Evolutionary conservation across 2,329 filamentous ascomycete species (phyloP).

Genomic region (Nemania diffusa): DNA sequence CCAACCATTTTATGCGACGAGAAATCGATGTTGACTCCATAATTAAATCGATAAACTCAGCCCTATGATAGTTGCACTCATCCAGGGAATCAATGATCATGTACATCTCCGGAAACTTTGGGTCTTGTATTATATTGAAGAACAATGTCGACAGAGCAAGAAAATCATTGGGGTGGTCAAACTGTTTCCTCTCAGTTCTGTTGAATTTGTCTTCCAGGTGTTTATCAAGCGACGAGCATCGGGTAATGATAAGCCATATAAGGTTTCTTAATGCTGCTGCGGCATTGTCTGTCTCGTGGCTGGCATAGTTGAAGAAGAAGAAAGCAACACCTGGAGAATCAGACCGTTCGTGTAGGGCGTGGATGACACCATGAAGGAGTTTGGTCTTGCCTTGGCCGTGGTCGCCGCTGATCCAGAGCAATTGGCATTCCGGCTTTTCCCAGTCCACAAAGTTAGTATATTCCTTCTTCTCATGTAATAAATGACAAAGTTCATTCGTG

Average conservation of each 20-base stretch:
- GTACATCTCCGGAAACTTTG: not conserved
- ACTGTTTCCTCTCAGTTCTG: not conserved
- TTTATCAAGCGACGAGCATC: not conserved
- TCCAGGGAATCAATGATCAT: not conserved
- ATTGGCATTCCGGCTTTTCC: not conserved
- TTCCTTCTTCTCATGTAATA: not conserved
- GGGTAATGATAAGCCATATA: not conserved
- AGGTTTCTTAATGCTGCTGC: not conserved
- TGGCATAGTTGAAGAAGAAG: not conserved
- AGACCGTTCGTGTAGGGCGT: not conserved
- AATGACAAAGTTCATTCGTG: not conserved
- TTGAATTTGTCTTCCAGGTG: not conserved
- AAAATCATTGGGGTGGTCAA: constrained; percentile 1
- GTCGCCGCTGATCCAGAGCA: not conserved
- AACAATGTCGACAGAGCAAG: not conserved
- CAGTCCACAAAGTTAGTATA: not conserved
- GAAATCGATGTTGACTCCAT: not conserved
- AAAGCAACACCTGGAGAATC: not conserved
- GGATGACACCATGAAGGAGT: not conserved
- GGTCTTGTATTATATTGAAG: not conserved
- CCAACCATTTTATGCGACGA: not conserved
- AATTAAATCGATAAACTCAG: not conserved
- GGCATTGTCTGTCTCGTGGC: not conserved
- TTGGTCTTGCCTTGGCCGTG: constrained; percentile 1
- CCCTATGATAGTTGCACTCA: not conserved